Conservation (phyloP, 495 filamentous ascomycete genomes). For the Elasticomyces elasticus region DNA sequence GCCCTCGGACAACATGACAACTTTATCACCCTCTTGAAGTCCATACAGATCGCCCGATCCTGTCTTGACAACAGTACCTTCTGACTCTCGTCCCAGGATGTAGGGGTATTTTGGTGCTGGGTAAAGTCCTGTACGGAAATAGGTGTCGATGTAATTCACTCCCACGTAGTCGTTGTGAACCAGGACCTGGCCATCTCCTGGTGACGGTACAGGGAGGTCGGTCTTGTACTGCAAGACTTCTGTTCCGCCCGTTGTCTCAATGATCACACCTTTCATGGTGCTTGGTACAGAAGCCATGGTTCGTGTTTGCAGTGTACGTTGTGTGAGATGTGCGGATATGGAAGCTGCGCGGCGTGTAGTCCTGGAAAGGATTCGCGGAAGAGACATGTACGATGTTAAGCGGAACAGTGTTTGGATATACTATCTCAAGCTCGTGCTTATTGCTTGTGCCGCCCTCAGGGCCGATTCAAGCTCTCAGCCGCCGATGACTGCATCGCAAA, state of each 20-base stretch:
- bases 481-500: too few relatives aligned
- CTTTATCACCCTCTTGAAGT: slow-evolving; percentile 24
- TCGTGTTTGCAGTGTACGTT: slow-evolving; percentile 4
- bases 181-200: slow-evolving; percentile 59
- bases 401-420: not conserved
- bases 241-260: slow-evolving; percentile 65
- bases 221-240: slow-evolving; percentile 70
- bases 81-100: slow-evolving; percentile 75
- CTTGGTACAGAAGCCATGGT: slow-evolving; percentile 44
- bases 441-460: too few relatives aligned
- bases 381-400: slow-evolving; percentile 9
- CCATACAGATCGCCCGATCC: slow-evolving; percentile 32
- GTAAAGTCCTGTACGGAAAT: slow-evolving; percentile 89
- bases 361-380: slow-evolving; percentile 6
- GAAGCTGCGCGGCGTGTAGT: slow-evolving; percentile 6
- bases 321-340: slow-evolving; percentile 10
- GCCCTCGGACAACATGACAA: slow-evolving; percentile 38
- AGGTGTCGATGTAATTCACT: slow-evolving; percentile 83
- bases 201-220: slow-evolving; percentile 64
- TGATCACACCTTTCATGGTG: slow-evolving; percentile 66
- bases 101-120: slow-evolving; percentile 57
- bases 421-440: too few relatives aligned
- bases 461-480: too few relatives aligned
- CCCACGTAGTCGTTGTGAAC: slow-evolving; percentile 80
- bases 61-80: slow-evolving; percentile 49